Conservation (phyloP, 768 basidiomycete genomes). For the Phaeolepiota aurea region DNA sequence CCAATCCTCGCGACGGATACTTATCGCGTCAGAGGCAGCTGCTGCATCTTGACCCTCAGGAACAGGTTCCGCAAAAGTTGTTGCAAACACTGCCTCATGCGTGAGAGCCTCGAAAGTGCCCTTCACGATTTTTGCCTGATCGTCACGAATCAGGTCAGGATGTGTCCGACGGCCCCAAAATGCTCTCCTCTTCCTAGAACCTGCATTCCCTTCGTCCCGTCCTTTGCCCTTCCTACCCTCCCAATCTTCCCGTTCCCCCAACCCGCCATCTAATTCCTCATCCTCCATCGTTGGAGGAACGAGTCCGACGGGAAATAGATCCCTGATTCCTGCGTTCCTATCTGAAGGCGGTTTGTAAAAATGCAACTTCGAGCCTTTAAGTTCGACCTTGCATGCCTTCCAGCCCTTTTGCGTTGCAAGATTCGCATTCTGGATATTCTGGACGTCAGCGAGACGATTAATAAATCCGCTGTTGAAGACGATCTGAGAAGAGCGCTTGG, state of each 20-base stretch:
- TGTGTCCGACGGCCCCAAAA: conserved; percentile 77
- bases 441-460: conserved; percentile 56
- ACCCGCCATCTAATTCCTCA: conserved; percentile 13
- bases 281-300: conserved; percentile 48
- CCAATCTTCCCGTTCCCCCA: conserved; percentile 10
- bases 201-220: conserved; percentile 10
- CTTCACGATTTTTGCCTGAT: conserved; percentile 36
- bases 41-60: conserved; percentile 8
- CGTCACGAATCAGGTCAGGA: conserved; percentile 49
- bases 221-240: conserved; percentile 11
- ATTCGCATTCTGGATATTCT: conserved; percentile 23
- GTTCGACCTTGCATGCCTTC: conserved; percentile 80
- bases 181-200: conserved; percentile 13
- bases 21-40: conserved; percentile 8
- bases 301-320: conserved; percentile 63
- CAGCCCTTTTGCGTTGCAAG: conserved; percentile 56
- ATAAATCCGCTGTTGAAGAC: conserved; percentile 69
- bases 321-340: conserved; percentile 51
- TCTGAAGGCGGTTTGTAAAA: conserved; percentile 83
- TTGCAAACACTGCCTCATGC: conserved; percentile 77
- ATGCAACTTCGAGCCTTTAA: conserved; percentile 79
- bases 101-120: conserved; percentile 74
- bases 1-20: conserved; percentile 32
- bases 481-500: conserved; percentile 70
- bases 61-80: conserved; percentile 38